Base-by-base conservation (phyloP, 2,329 filamentous ascomycete genomes). In the Daldinia sp. region DNA sequence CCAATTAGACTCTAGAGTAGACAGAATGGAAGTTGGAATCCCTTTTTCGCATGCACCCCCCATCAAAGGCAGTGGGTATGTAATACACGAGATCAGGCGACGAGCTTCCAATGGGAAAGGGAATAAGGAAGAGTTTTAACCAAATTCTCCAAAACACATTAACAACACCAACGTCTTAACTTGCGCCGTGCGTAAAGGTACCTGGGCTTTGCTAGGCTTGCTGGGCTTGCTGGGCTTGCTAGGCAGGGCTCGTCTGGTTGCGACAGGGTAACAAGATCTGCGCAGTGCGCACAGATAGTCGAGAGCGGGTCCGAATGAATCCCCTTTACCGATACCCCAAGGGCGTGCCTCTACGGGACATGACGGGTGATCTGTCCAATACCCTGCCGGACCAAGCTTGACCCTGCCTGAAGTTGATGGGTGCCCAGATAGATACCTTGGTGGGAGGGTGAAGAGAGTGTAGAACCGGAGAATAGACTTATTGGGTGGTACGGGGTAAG, bases 251-350 rank as follows among this genome's bases (percentile, higher is more conserved):
- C 72, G 53, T 63, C 70, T 72, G 72, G 70, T 68, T 73, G 72
- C 74, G 71, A 72, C 72, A 73, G 72, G 71, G 70, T 71, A 70
- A 72, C 68, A 68, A 76, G 75, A 76, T 76, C 75, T 75, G 70
- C 73, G 73, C 68, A 69, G 57, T 73, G 72, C 73, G 74, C 72
- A 73, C 67, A 73, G 71, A 60, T 60, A 74, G 73, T 74, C 55
- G 71, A 65, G 70, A 69, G 70, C 70, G 70, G 70, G 70, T 72
- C 70, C 64, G 68, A 69, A 65, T 61, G 44, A 57, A 30, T 42
- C 39, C 51, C 67, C 64, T 50, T 60, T 71, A 68, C 65, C 54
- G 48, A 54, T 63, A 72, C 65, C 63, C 69, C 67, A 63, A 33
- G 67, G 74, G 63, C 37, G 71, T 73, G 70, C 56, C 42, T 48